A percentile compares a stretch with the other conserved stretches of the same genome.
Conservation (phyloP, 1,284 basidiomycete species). For the Trichosporon sp. region DNA sequence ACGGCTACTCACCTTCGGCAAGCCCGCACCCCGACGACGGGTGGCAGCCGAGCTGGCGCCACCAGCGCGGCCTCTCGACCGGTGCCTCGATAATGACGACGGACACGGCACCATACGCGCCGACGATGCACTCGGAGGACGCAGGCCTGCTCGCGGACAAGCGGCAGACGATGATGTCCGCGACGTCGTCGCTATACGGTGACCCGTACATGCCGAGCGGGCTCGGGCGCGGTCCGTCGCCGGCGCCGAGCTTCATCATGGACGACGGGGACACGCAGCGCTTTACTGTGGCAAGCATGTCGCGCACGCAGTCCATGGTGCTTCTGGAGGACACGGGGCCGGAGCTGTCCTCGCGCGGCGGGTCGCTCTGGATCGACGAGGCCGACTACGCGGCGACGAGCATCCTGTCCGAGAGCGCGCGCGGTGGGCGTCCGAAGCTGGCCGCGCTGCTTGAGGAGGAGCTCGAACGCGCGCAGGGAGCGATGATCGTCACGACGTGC, state of each 20-base stretch:
- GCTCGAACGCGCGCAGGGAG: conserved; percentile 57
- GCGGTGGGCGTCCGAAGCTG: conserved; percentile 69
- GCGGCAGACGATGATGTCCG: conserved; percentile 13
- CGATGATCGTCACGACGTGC: conserved; percentile 68
- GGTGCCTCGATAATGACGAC: not conserved
- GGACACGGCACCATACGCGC: not conserved
- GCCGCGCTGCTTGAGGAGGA: conserved; percentile 65
- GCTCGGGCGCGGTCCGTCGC: conserved; percentile 18
- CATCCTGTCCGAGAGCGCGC: conserved; percentile 63
- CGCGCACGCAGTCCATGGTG: conserved; percentile 43
- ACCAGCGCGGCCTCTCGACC: not conserved
- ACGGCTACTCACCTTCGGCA: not conserved
- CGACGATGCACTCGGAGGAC: not conserved
- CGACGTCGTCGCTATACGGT: not conserved
- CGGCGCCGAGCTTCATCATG: conserved; percentile 31
- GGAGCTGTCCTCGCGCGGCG: conserved; percentile 12
- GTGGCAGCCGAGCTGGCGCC: not conserved
- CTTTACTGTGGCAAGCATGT: conserved; percentile 22
- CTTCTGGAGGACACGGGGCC: conserved; percentile 31
- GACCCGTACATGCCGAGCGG: conserved; percentile 31
- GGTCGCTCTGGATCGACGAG: conserved; percentile 57
- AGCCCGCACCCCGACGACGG: not conserved
- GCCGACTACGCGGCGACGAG: conserved; percentile 65
- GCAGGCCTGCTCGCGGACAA: not conserved
- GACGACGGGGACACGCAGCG: conserved; percentile 35